Percentiles rank a stretch among this genome's conserved stretches.
phyloP scores from a whole-genome alignment of 2,329 filamentous ascomycete genomes.

The Cercospora sp. region DNA sequence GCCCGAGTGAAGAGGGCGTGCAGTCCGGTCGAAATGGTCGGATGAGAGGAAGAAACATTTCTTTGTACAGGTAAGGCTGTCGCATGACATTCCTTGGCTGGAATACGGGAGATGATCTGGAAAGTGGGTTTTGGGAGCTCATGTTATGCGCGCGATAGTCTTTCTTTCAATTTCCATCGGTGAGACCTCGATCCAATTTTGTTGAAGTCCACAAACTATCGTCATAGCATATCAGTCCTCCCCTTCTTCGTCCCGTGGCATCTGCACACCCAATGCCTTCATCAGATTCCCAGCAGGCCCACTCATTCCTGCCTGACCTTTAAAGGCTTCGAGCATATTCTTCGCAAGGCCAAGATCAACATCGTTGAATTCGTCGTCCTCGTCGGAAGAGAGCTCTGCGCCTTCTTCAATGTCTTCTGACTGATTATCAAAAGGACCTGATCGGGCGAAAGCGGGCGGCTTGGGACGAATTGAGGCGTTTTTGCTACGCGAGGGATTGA shows the following conservation, averaged over 20 bases:
- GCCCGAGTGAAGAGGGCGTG: background rate
- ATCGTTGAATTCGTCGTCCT: conserved; percentile 59
- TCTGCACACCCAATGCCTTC: conserved; percentile 76
- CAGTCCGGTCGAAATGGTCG: background rate
- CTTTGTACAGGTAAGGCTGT: conserved; percentile 9
- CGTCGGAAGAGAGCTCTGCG: conserved; percentile 43
- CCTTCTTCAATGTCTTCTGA: conserved; percentile 26
- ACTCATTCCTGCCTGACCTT: conserved; percentile 79
- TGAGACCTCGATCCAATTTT: background rate
- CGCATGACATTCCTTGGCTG: conserved; percentile 1
- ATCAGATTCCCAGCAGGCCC: conserved; percentile 88
- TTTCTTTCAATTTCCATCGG: background rate
- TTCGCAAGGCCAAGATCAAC: conserved; percentile 85
- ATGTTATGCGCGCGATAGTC: background rate
- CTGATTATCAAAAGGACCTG: conserved; percentile 1
- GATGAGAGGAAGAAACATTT: background rate
- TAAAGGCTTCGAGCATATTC: conserved; percentile 90
- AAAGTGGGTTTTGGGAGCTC: background rate
- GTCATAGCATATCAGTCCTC: background rate
- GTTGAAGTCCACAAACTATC: no score
- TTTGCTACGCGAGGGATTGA: conserved; percentile 30
- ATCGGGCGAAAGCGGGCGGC: conserved; percentile 6
- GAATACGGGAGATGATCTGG: conserved; percentile 1
- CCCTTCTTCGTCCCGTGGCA: conserved; percentile 73
- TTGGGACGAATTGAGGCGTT: background rate